phyloP scores from a whole-genome alignment of 2,329 filamentous ascomycete genomes.

The Nectriaceae sp. region DNA sequence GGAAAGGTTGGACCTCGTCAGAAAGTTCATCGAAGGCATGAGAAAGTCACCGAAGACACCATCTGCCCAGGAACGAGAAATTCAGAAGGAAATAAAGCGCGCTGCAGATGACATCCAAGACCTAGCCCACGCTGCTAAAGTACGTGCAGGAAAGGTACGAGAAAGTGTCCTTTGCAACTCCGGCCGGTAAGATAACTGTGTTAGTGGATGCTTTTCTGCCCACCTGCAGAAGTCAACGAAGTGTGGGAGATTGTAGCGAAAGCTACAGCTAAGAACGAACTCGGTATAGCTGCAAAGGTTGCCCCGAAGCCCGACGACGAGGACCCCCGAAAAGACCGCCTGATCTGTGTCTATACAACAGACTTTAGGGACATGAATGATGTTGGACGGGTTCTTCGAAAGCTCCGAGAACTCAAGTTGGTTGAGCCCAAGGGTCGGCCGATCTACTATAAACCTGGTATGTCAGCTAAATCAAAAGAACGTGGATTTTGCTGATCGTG shows the following conservation, averaged over 20 bases:
- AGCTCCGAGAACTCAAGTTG: conserved; percentile 63
- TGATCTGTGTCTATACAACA: conserved; percentile 78
- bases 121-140: conserved; percentile 59
- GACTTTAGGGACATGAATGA: conserved; percentile 72
- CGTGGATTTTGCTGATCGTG: conserved; percentile 9
- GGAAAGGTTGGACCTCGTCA: conserved; percentile 49
- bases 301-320: conserved; percentile 52
- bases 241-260: conserved; percentile 68
- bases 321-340: conserved; percentile 44
- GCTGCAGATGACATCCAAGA: conserved; percentile 58
- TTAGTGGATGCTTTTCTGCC: conserved; percentile 76
- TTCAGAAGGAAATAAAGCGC: conserved; percentile 51
- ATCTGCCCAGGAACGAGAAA: conserved; percentile 43
- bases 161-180: conserved; percentile 1
- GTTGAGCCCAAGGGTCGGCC: conserved; percentile 46
- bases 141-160: conserved; percentile 66
- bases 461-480: conserved; percentile 30
- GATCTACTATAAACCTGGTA: conserved; percentile 80
- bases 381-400: conserved; percentile 66
- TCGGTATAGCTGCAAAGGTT: conserved; percentile 76
- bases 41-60: conserved; percentile 36
- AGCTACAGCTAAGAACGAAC: conserved; percentile 66
- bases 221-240: conserved; percentile 54
- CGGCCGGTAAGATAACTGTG: conserved; percentile 30
- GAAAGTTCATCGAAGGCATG: conserved; percentile 51